Evolutionary conservation across 495 filamentous ascomycete genomes (phyloP).

Genomic region (Neurospora tetrasperma): DNA sequence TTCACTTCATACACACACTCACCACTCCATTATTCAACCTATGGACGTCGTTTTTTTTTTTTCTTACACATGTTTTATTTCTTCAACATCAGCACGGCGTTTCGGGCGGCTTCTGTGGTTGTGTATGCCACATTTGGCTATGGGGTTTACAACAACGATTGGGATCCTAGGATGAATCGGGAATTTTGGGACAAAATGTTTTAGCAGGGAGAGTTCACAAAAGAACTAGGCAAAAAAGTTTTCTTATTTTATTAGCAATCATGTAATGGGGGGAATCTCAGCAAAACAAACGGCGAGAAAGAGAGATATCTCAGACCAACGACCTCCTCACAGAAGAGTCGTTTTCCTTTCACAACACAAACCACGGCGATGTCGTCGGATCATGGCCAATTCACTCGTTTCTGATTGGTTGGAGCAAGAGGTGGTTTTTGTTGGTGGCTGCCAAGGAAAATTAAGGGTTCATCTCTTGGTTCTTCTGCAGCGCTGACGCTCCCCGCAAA

Average conservation of each 20-base stretch:
- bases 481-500: background rate
- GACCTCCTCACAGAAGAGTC: background rate
- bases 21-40: background rate
- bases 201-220: background rate
- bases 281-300: background rate
- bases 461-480: background rate
- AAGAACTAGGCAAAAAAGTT: background rate
- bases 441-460: background rate
- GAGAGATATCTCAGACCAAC: background rate
- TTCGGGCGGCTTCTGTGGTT: background rate
- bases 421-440: background rate
- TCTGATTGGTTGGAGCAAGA: background rate
- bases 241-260: background rate
- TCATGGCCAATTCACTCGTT: background rate
- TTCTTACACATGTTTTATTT: background rate
- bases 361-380: background rate
- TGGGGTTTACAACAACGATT: background rate
- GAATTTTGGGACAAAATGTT: background rate
- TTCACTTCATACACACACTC: background rate
- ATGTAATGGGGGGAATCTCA: background rate
- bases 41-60: background rate
- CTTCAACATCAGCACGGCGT: background rate
- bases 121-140: background rate
- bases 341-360: background rate
- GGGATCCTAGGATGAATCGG: background rate